Evolutionary conservation across 129 eudicot species (phyloP).

Genomic region (Mikania micrantha): DNA sequence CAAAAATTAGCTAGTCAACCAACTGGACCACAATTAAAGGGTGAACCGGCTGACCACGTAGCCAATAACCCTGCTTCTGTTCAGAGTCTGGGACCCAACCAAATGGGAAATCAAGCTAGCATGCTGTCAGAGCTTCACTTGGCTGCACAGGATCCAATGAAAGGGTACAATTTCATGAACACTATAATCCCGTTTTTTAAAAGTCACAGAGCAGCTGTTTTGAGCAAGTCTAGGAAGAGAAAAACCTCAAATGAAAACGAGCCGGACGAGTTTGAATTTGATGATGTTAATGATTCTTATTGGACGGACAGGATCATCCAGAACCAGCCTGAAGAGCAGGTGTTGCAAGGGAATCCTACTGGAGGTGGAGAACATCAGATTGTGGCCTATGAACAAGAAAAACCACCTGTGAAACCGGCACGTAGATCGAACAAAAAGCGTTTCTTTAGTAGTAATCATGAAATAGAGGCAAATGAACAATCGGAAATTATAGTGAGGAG

Average conservation of each 20-base stretch:
- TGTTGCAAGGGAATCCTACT: conserved; percentile 35
- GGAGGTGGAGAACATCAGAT: conserved; percentile 32
- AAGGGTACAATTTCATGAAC: conserved; percentile 34
- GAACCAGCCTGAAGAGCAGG: conserved; percentile 59
- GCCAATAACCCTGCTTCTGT: conserved; percentile 19
- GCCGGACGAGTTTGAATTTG: conserved; percentile 68
- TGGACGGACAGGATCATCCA: conserved; percentile 88
- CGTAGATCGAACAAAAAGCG: conserved; percentile 55
- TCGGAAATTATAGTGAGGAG: conserved; percentile 34
- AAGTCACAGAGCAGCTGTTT: conserved; percentile 45
- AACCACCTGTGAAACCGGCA: conserved; percentile 32
- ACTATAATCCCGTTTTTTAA: conserved; percentile 42
- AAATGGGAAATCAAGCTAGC: conserved; percentile 32
- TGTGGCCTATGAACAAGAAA: conserved; percentile 33
- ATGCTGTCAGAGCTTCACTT: conserved; percentile 59
- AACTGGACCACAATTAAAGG: conserved; percentile 32
- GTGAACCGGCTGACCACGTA: conserved; percentile 13
- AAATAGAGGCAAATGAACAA: conserved; percentile 32
- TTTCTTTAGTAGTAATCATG: conserved; percentile 33
- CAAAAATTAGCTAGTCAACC: conserved; percentile 75
- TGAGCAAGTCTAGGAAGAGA: conserved; percentile 44
- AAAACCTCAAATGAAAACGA: conserved; percentile 29
- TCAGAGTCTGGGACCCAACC: conserved; percentile 22
- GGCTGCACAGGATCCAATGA: conserved; percentile 64
- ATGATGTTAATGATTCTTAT: conserved; percentile 78